phyloP scores from a whole-genome alignment of 345 rosid genomes.

The Excoecaria agallocha region DNA sequence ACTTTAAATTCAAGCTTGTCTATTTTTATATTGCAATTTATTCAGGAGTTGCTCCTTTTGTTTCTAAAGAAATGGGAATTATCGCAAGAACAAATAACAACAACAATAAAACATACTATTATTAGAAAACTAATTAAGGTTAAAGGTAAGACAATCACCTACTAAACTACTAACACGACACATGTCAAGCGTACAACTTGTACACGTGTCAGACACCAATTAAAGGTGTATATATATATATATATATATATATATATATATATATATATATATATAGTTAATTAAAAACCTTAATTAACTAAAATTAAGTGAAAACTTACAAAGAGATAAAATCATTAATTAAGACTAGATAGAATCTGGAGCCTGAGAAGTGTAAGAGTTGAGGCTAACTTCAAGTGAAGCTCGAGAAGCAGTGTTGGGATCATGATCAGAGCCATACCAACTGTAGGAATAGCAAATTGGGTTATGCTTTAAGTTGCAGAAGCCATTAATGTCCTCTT shows the following conservation, averaged over 20 bases:
- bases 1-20: too few species aligned
- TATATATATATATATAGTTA: too few species aligned
- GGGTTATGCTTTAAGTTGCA: constrained; percentile 34
- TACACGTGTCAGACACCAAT: too few species aligned
- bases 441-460: constrained; percentile 23
- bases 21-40: too few species aligned
- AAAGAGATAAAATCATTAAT: background rate
- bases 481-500: constrained; percentile 41
- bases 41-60: too few species aligned
- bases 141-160: constrained; percentile 4
- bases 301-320: background rate
- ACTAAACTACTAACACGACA: constrained; percentile 10
- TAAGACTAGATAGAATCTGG: constrained; percentile 34
- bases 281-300: background rate
- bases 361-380: constrained; percentile 51
- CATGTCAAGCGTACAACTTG: constrained; percentile 20
- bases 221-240: too few species aligned
- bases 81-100: background rate
- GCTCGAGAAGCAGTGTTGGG: constrained; percentile 38
- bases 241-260: too few species aligned
- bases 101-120: constrained; percentile 1
- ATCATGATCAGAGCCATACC: constrained; percentile 35
- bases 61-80: too few species aligned
- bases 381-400: constrained; percentile 81
- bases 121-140: background rate